Evolutionary conservation across 129 eudicot species (phyloP).

Genomic region (Ambrosia artemisiifolia): DNA sequence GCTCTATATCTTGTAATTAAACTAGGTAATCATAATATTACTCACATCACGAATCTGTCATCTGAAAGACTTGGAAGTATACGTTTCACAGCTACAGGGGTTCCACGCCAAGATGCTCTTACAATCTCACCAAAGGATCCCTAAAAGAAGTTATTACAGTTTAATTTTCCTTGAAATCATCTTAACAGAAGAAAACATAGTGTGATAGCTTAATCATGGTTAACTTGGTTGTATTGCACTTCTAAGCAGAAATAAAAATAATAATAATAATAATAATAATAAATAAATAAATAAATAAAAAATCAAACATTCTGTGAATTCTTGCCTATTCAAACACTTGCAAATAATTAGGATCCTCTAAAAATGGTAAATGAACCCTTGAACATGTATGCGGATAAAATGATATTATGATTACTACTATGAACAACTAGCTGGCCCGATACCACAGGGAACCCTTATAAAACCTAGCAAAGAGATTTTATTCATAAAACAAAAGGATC

Average conservation of each 20-base stretch:
- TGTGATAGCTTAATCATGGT: constrained; percentile 13
- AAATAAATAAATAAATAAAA: neutral
- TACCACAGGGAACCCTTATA: neutral
- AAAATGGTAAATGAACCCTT: constrained; percentile 1
- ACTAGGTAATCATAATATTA: constrained; percentile 15
- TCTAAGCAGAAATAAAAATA: neutral
- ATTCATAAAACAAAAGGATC: neutral
- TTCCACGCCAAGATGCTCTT: constrained; percentile 95
- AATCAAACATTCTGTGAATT: neutral
- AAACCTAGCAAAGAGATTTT: neutral
- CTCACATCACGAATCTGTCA: constrained; percentile 87
- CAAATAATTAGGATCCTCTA: neutral
- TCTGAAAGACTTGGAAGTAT: constrained; percentile 96
- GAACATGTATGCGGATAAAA: neutral
- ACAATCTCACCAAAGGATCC: constrained; percentile 96
- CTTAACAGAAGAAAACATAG: neutral
- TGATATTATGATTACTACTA: constrained; percentile 8
- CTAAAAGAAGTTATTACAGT: constrained; percentile 33
- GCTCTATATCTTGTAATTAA: neutral
- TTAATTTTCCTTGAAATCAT: constrained; percentile 11
- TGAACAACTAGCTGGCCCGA: neutral
- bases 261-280: too few species aligned
- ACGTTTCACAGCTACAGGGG: constrained; percentile 98
- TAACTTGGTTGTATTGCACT: neutral
- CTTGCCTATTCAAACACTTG: constrained; percentile 9